Base-by-base conservation (phyloP, 495 filamentous ascomycete genomes). In the Aspergillus carlsbadensis region DNA sequence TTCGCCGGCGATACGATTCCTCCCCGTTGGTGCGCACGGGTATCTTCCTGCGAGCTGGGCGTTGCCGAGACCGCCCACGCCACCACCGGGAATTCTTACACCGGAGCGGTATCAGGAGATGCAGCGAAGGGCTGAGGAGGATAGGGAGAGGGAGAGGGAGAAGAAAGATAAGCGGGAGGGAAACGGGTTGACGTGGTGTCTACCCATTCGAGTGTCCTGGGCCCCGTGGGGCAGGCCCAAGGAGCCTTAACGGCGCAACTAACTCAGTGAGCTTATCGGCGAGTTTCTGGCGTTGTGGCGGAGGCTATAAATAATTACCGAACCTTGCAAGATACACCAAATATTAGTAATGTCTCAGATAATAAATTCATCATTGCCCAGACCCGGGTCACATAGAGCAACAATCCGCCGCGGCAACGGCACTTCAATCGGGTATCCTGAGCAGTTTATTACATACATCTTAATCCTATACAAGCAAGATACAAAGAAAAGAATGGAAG, bases 371-470 rank as follows among this genome's bases (percentile, higher is more conserved):
- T 48, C 37, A 29, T 33, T 50, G 37, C 46, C 54, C 54, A 50
- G 54, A 57, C 49, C 43, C 44, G 18, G 44, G 44, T 33, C 44
- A 48, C 44, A 56, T 49, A 56, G 29, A 34, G 45, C 35, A 48
- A 52, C n/a, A 44, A 54, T 40, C 36, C 47, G 42, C 36, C 34
- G 49, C 49, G 39, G 42, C 54, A 15, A 42, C 37, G 44, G 45
- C 41, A 50, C 48, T 51, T 52, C 33, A 50, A 50, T 57, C 54
- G 54, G 70, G 71, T 74, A 76, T 74, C 70, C 70, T 72, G 73
- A 66, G 61, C 57, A 59, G 65, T 64, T 63, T 72, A 72, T 70
- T 71, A 68, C 65, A 76, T 74, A 73, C 65, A 72, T 57, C 63
- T 55, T 63, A 66, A 59, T 59, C 53, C 56, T 65, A 63, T 65